phyloP scores from a whole-genome alignment of 2,329 filamentous ascomycete genomes.

The Calycina herbarum region DNA sequence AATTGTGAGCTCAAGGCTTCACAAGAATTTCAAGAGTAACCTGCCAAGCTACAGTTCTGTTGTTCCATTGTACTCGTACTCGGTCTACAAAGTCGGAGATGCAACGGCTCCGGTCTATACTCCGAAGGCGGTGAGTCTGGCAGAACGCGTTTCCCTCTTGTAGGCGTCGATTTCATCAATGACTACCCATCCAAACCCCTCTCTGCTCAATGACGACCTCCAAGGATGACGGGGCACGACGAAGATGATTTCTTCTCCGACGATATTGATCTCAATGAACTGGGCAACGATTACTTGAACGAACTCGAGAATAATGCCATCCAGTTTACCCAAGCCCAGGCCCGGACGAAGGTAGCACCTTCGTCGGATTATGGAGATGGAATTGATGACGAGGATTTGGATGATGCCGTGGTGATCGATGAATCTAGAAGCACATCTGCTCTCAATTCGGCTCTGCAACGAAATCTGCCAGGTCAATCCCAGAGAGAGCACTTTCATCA shows the following conservation, averaged over 20 bases:
- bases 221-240: constrained; percentile 40
- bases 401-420: constrained; percentile 54
- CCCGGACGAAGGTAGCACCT: constrained; percentile 23
- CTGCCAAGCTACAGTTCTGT: not conserved
- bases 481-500: constrained; percentile 29
- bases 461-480: constrained; percentile 22
- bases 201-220: constrained; percentile 36
- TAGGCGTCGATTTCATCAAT: not conserved
- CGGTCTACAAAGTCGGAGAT: not conserved
- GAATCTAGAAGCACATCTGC: constrained; percentile 33
- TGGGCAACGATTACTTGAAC: constrained; percentile 57
- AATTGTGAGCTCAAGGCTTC: not conserved
- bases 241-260: constrained; percentile 62
- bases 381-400: constrained; percentile 44
- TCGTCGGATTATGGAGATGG: constrained; percentile 42
- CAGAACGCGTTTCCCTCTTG: not conserved
- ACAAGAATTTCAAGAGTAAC: not conserved
- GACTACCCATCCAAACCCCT: not conserved
- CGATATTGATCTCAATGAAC: constrained; percentile 58
- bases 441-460: constrained; percentile 18
- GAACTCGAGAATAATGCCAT: constrained; percentile 66
- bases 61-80: not conserved
- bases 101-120: not conserved
- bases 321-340: constrained; percentile 48
- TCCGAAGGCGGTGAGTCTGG: not conserved